Conservation (phyloP, 1,284 basidiomycete species). For the Chondrostereum purpureum region DNA sequence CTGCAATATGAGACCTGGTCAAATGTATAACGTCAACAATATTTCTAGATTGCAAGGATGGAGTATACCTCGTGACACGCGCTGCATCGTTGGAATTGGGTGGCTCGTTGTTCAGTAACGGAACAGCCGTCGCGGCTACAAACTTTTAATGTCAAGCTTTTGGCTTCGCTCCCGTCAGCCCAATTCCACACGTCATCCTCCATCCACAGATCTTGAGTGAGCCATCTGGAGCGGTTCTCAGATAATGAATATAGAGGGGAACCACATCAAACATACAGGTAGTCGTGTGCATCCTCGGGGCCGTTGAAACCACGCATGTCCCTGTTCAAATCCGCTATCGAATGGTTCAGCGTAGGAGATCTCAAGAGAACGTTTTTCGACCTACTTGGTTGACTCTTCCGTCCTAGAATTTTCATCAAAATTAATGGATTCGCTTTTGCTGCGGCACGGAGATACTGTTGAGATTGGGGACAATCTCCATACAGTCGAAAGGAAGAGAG, state of each 20-base stretch:
- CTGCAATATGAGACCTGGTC: background rate
- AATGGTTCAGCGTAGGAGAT: too few relatives aligned
- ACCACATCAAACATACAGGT: too few relatives aligned
- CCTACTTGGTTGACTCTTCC: conserved; percentile 27
- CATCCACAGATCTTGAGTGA: conserved; percentile 39
- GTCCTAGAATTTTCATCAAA: conserved; percentile 31
- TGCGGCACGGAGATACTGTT: conserved; percentile 31
- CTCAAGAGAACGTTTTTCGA: conserved; percentile 12
- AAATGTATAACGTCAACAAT: background rate
- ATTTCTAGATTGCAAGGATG: background rate
- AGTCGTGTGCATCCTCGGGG: conserved; percentile 36
- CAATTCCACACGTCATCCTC: conserved; percentile 33
- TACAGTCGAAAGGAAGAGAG: conserved; percentile 33
- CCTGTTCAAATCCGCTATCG: conserved; percentile 25
- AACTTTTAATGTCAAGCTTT: conserved; percentile 24
- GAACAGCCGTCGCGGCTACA: conserved; percentile 23
- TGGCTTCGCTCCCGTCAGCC: conserved; percentile 28
- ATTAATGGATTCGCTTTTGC: conserved; percentile 28
- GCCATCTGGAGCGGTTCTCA: conserved; percentile 18
- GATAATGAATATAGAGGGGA: too few relatives aligned
- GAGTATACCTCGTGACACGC: conserved; percentile 22
- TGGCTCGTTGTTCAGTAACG: conserved; percentile 19
- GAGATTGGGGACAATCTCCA: conserved; percentile 30
- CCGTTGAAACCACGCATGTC: conserved; percentile 26
- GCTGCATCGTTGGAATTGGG: conserved; percentile 29